Percentiles rank a stretch among this genome's conserved stretches.
Evolutionary conservation across 192 early-diverging fungal species (phyloP).

Genomic region (Spizellomyces sp.): DNA sequence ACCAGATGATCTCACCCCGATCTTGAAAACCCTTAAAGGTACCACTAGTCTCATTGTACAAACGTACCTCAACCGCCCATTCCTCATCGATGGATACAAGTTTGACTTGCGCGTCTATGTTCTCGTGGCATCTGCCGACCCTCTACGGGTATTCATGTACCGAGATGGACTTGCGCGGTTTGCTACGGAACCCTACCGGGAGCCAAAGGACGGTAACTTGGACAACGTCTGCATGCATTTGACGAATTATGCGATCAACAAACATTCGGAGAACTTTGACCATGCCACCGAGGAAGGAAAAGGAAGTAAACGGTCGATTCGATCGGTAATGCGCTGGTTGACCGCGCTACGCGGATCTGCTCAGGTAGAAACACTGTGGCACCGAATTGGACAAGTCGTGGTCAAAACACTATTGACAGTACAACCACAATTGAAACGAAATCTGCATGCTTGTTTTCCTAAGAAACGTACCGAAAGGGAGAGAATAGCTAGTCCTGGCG

Average conservation of each 20-base stretch:
- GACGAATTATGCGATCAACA: slow-evolving; percentile 70
- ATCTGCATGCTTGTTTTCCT: slow-evolving; percentile 50
- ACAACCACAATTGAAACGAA: slow-evolving; percentile 50
- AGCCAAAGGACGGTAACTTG: slow-evolving; percentile 46
- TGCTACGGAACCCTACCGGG: slow-evolving; percentile 54
- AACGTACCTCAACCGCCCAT: slow-evolving; percentile 50
- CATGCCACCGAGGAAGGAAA: slow-evolving; percentile 29
- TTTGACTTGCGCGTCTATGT: slow-evolving; percentile 66
- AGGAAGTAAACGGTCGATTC: slow-evolving; percentile 49
- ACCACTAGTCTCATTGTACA: slow-evolving; percentile 47
- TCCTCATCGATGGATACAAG: slow-evolving; percentile 58
- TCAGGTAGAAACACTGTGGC: slow-evolving; percentile 43
- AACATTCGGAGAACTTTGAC: slow-evolving; percentile 50
- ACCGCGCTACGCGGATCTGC: slow-evolving; percentile 9
- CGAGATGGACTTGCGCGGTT: slow-evolving; percentile 61
- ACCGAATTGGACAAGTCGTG: slow-evolving; percentile 47
- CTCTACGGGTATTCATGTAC: slow-evolving; percentile 59
- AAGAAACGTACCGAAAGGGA: not conserved
- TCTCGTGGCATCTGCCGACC: slow-evolving; percentile 56
- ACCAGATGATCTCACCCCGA: slow-evolving; percentile 24
- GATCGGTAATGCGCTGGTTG: slow-evolving; percentile 40
- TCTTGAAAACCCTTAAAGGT: slow-evolving; percentile 23
- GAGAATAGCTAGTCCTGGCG: not conserved
- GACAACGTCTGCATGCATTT: slow-evolving; percentile 60
- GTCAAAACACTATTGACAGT: slow-evolving; percentile 58